These are phyloP conservation scores for Avena eriantha DNA, from an alignment of 176 grass and related monocot species.

Conservation along the genomic window DNA sequence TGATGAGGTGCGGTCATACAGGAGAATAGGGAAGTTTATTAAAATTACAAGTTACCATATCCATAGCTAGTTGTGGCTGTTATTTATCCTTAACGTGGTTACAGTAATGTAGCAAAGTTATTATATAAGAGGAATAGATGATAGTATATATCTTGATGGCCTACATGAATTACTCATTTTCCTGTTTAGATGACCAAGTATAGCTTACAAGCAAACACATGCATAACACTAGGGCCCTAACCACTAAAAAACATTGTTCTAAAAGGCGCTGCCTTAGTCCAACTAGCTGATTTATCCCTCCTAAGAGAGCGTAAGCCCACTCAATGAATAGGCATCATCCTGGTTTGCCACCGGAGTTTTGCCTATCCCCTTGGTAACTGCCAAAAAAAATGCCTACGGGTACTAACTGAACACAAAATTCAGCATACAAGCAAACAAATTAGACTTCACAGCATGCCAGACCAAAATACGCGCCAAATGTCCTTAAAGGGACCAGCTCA, in stretches of 20 bases:
- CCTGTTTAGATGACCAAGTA: neutral
- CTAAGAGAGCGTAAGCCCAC: neutral
- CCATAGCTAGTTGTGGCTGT: slow-evolving; percentile 8
- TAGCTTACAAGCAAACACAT: slow-evolving; percentile 34
- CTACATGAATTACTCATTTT: slow-evolving; percentile 6
- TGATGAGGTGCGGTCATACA: neutral
- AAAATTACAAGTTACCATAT: slow-evolving; percentile 7
- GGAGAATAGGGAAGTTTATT: neutral
- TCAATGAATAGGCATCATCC: too few relatives aligned
- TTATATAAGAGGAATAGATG: neutral
- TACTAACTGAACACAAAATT: slow-evolving; percentile 21
- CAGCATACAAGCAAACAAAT: slow-evolving; percentile 29
- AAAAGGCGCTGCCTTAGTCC: neutral
- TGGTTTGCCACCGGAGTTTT: neutral
- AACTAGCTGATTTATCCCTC: neutral
- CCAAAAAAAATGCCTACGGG: neutral
- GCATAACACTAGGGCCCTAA: neutral
- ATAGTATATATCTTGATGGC: neutral
- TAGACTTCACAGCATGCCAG: neutral
- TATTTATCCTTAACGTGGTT: slow-evolving; percentile 23
- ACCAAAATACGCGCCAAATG: slow-evolving; percentile 31
- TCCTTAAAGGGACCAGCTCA: neutral
- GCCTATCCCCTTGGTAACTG: neutral
- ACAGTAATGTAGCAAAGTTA: neutral
- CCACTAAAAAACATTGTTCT: slow-evolving; percentile 22